Conservation (phyloP, 2,329 filamentous ascomycete species). For the Mycosphaerelloides madeirae region DNA sequence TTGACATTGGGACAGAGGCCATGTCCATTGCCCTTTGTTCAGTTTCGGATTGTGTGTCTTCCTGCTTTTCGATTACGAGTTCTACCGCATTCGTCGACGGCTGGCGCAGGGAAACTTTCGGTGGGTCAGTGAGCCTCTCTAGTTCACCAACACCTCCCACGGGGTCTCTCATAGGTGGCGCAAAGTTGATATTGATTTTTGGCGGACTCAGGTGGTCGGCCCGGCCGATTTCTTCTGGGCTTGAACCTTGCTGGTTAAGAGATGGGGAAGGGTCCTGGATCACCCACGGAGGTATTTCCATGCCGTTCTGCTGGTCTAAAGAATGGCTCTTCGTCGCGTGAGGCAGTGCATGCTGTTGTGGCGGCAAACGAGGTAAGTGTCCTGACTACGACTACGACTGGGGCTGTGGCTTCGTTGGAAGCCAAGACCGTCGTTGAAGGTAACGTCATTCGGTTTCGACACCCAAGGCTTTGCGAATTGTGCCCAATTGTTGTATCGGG, state of each 20-base stretch:
- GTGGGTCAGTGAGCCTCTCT: no score
- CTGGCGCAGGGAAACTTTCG: no score
- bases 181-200: conserved; percentile 90
- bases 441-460: conserved; percentile 64
- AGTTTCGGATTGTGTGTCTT: no score
- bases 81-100: no score
- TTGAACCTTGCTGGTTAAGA: conserved; percentile 38
- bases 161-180: conserved; percentile 58
- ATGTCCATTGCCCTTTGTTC: no score
- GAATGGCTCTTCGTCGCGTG: conserved; percentile 44
- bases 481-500: no score
- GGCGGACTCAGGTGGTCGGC: conserved; percentile 80
- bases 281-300: conserved; percentile 49
- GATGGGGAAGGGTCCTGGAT: conserved; percentile 47
- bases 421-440: conserved; percentile 73
- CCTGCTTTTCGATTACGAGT: no score
- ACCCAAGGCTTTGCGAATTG: no score
- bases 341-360: conserved; percentile 55
- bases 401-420: conserved; percentile 53
- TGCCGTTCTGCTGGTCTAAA: conserved; percentile 41
- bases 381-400: conserved; percentile 54
- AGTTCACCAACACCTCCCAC: conserved; percentile 37
- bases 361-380: conserved; percentile 63
- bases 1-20: no score
- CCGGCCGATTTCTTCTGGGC: conserved; percentile 52